Conservation (phyloP, 75 land plant genomes). For the Selaginella tamariscina region DNA sequence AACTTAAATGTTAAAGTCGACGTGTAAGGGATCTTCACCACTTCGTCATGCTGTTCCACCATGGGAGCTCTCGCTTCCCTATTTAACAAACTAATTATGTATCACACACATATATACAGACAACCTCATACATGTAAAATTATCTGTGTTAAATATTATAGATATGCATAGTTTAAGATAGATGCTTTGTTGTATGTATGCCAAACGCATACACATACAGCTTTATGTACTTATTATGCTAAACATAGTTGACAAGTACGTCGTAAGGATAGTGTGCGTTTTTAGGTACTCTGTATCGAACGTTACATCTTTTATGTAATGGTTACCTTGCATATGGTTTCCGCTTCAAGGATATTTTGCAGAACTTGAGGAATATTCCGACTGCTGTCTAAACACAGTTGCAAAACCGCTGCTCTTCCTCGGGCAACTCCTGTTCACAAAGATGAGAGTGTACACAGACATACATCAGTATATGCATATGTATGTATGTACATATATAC, state of each 20-base stretch:
- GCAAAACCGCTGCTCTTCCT: neutral
- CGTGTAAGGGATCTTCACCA: neutral
- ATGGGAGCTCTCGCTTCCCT: slow-evolving; percentile 60
- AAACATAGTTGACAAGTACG: neutral
- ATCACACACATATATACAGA: slow-evolving; percentile 1
- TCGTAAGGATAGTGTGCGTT: neutral
- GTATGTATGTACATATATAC: too few species aligned
- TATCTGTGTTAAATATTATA: too few species aligned
- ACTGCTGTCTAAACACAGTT: slow-evolving; percentile 28
- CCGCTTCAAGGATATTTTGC: slow-evolving; percentile 50
- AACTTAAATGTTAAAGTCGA: too few species aligned
- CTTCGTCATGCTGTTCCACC: slow-evolving; percentile 22
- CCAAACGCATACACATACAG: neutral
- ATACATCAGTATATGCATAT: neutral
- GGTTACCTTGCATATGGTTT: slow-evolving; percentile 42
- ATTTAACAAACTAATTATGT: too few species aligned
- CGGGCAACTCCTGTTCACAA: neutral
- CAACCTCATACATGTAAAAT: too few species aligned
- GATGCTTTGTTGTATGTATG: too few species aligned
- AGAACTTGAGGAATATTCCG: slow-evolving; percentile 52
- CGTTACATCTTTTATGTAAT: too few species aligned
- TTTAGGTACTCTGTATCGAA: neutral
- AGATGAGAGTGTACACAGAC: neutral
- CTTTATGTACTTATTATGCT: neutral
- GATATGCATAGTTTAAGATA: too few species aligned